Conservation (phyloP, 2,329 filamentous ascomycete genomes). For the Paramyrothecium roridum region DNA sequence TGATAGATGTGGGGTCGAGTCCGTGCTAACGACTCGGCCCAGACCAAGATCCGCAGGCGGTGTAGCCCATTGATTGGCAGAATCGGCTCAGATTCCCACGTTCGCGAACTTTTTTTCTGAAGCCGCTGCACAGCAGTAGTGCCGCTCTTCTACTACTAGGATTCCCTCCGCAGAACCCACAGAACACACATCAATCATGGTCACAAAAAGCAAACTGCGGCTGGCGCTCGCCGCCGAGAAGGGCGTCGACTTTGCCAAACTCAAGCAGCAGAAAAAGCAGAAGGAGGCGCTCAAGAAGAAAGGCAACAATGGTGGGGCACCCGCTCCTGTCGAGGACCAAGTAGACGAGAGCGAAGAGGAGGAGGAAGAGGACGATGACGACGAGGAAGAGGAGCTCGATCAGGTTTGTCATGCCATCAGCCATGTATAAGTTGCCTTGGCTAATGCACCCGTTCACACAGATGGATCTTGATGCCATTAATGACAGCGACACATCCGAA, state of each 20-base stretch:
- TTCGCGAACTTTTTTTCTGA: constrained; percentile 22
- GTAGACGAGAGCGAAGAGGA: constrained; percentile 27
- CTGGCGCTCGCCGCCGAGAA: constrained; percentile 54
- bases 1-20: too few species aligned
- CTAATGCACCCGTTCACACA: constrained; percentile 15
- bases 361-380: constrained; percentile 27
- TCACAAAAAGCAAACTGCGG: constrained; percentile 47
- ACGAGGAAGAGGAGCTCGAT: constrained; percentile 30
- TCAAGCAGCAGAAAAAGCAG: constrained; percentile 46
- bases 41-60: constrained; percentile 12
- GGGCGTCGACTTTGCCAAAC: constrained; percentile 48
- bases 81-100: constrained; percentile 7
- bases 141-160: not conserved
- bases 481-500: constrained; percentile 63
- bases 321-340: constrained; percentile 15
- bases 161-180: constrained; percentile 4
- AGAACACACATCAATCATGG: constrained; percentile 26
- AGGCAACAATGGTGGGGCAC: constrained; percentile 17
- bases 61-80: constrained; percentile 19
- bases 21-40: too few species aligned
- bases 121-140: constrained; percentile 2
- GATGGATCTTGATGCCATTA: constrained; percentile 53
- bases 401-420: constrained; percentile 21
- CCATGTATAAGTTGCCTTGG: not conserved
- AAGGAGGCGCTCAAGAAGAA: constrained; percentile 40